A percentile compares a stretch with the other conserved stretches of the same genome.
Conservation (phyloP, 352 stramenopile species). For the Phytophthora nicotianae region DNA sequence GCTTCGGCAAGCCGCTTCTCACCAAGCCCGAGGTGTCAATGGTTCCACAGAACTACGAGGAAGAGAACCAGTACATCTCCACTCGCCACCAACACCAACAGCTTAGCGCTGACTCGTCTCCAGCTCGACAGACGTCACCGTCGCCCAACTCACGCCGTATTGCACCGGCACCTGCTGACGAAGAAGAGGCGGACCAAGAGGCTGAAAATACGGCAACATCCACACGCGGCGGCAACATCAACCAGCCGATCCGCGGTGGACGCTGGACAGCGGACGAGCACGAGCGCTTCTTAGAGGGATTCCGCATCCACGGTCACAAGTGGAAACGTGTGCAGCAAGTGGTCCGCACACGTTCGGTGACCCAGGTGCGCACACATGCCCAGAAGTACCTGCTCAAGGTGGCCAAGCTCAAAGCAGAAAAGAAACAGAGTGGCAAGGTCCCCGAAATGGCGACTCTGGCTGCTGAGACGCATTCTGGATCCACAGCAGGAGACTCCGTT, state of each 20-base stretch:
- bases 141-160: slow-evolving; percentile 50
- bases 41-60: slow-evolving; percentile 42
- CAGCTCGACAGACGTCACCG: slow-evolving; percentile 37
- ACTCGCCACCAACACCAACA: slow-evolving; percentile 25
- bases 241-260: slow-evolving; percentile 72
- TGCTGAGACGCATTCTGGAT: slow-evolving; percentile 13
- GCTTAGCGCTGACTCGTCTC: slow-evolving; percentile 32
- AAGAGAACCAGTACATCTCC: slow-evolving; percentile 28
- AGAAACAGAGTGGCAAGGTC: slow-evolving; percentile 57
- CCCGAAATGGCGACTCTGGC: slow-evolving; percentile 33
- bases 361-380: slow-evolving; percentile 87
- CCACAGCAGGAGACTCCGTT: slow-evolving; percentile 16
- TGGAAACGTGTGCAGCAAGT: slow-evolving; percentile 92
- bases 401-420: slow-evolving; percentile 87
- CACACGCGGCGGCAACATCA: slow-evolving; percentile 9
- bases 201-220: slow-evolving; percentile 34
- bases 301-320: slow-evolving; percentile 89
- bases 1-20: slow-evolving; percentile 69
- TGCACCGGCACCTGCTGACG: slow-evolving; percentile 60
- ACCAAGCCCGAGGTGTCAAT: slow-evolving; percentile 54
- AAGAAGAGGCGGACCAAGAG: slow-evolving; percentile 70
- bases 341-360: slow-evolving; percentile 87
- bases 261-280: slow-evolving; percentile 88
- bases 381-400: slow-evolving; percentile 91
- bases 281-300: slow-evolving; percentile 85